Percentiles rank a stretch among this genome's conserved stretches.
phyloP scores from a whole-genome alignment of 2,329 filamentous ascomycete genomes.

The Coniochaeta sp. region DNA sequence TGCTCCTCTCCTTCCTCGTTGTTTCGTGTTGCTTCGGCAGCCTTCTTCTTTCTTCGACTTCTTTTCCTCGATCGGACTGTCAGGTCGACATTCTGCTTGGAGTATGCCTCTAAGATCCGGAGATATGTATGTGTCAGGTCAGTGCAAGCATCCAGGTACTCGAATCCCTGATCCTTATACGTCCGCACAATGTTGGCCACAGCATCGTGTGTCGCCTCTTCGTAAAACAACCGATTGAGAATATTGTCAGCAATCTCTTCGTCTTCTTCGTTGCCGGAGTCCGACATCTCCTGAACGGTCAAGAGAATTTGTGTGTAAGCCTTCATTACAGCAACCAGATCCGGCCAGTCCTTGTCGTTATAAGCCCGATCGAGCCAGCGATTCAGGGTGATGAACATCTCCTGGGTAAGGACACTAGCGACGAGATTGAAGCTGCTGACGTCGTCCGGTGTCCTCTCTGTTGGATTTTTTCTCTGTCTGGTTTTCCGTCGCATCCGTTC shows the following conservation, averaged over 20 bases:
- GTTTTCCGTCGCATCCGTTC: conserved; percentile 65
- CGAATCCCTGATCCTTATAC: conserved; percentile 93
- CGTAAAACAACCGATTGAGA: conserved; percentile 94
- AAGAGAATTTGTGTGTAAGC: conserved; percentile 93
- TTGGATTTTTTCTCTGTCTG: conserved; percentile 46
- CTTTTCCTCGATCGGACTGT: conserved; percentile 79
- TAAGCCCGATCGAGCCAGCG: conserved; percentile 71
- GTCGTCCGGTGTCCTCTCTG: conserved; percentile 31
- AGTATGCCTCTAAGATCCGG: conserved; percentile 85
- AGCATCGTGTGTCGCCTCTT: conserved; percentile 86
- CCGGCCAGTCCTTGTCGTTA: conserved; percentile 80
- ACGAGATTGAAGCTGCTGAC: conserved; percentile 78
- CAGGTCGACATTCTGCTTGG: conserved; percentile 90
- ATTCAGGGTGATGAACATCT: conserved; percentile 87
- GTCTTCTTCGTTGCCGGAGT: conserved; percentile 81
- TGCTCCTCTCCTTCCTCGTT: conserved; percentile 31
- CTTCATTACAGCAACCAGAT: conserved; percentile 80
- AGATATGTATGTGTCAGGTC: conserved; percentile 89
- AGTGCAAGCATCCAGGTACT: conserved; percentile 86
- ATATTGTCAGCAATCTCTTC: conserved; percentile 98
- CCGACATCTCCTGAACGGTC: conserved; percentile 87
- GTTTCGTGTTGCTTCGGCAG: conserved; percentile 32
- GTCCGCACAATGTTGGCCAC: conserved; percentile 71
- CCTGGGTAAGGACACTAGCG: conserved; percentile 84
- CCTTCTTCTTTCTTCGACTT: conserved; percentile 66